Evolutionary conservation across 2,329 filamentous ascomycete species (phyloP).

Genomic region (Ceratocystis variospora): DNA sequence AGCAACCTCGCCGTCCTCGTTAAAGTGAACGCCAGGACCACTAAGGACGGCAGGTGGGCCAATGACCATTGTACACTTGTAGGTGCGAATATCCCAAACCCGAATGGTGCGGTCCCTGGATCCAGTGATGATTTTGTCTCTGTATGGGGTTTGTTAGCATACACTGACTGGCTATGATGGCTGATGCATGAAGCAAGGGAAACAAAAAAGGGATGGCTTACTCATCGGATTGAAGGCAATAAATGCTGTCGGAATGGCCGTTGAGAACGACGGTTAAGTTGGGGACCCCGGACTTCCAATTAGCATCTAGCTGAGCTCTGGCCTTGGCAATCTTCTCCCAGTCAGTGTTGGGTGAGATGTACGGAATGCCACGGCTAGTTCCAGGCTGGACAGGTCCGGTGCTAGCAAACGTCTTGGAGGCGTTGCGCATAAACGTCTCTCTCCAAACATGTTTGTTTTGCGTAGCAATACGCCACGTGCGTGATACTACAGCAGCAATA

Average conservation of each 20-base stretch:
- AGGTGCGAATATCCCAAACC: conserved; percentile 87
- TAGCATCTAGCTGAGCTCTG: conserved; percentile 57
- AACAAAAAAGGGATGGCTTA: conserved; percentile 32
- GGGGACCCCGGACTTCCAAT: conserved; percentile 69
- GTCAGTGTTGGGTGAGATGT: conserved; percentile 48
- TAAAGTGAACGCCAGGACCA: conserved; percentile 37
- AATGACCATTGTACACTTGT: conserved; percentile 73
- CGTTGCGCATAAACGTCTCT: conserved; percentile 48
- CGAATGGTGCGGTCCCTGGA: conserved; percentile 91
- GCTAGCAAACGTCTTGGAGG: conserved; percentile 46
- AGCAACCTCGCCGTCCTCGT: conserved; percentile 36
- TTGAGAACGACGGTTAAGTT: conserved; percentile 69
- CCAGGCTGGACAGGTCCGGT: conserved; percentile 39
- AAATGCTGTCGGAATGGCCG: conserved; percentile 90
- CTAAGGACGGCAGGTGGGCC: conserved; percentile 57
- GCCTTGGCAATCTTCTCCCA: conserved; percentile 79
- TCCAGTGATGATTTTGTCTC: conserved; percentile 88
- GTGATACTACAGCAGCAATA: conserved; percentile 38
- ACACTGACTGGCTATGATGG: not conserved
- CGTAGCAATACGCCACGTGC: conserved; percentile 35
- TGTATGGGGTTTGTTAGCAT: conserved; percentile 31
- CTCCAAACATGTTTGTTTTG: conserved; percentile 48
- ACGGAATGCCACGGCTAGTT: conserved; percentile 43
- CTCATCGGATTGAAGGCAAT: conserved; percentile 97
- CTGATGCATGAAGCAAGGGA: not conserved